A percentile compares a stretch with the other conserved stretches of the same genome.
These are phyloP conservation scores for Cantharellus cinnabarinus DNA, from an alignment of 768 basidiomycete genomes.

Conservation along the genomic window DNA sequence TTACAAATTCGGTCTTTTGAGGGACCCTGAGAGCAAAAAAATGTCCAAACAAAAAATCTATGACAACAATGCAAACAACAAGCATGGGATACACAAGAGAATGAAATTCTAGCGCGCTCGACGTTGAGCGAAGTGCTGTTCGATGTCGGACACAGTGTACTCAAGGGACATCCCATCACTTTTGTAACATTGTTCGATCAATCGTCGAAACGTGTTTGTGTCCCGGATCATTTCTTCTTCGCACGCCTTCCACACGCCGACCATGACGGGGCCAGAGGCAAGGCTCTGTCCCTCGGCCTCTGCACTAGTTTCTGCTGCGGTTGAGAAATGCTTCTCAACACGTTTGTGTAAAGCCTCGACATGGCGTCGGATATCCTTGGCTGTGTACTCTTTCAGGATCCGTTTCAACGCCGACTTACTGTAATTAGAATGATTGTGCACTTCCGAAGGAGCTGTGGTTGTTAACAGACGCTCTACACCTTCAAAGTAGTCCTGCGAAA, in stretches of 20 bases:
- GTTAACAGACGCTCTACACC: slow-evolving; percentile 75
- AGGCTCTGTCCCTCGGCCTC: slow-evolving; percentile 30
- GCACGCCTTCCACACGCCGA: slow-evolving; percentile 79
- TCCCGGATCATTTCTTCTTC: slow-evolving; percentile 64
- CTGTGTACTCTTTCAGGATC: slow-evolving; percentile 61
- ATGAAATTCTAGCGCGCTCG: not conserved
- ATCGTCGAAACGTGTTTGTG: slow-evolving; percentile 43
- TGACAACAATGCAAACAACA: not conserved
- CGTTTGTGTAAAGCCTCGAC: slow-evolving; percentile 74
- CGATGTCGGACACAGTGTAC: slow-evolving; percentile 53
- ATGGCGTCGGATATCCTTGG: slow-evolving; percentile 79
- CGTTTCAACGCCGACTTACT: slow-evolving; percentile 64
- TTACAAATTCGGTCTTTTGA: not conserved
- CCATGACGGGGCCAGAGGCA: slow-evolving; percentile 36
- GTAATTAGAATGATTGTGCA: slow-evolving; percentile 54
- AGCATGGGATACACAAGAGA: not conserved
- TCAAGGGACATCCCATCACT: slow-evolving; percentile 56
- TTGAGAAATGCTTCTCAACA: slow-evolving; percentile 90
- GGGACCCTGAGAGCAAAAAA: not conserved
- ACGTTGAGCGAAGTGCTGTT: slow-evolving; percentile 39
- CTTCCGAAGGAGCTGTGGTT: slow-evolving; percentile 56
- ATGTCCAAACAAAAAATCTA: not conserved
- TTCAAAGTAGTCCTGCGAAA: slow-evolving; percentile 74
- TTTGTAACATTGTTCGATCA: slow-evolving; percentile 61
- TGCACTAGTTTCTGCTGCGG: slow-evolving; percentile 40